A percentile compares a stretch with the other conserved stretches of the same genome.
These are phyloP conservation scores for Lasiosphaeria hispida DNA, from an alignment of 495 filamentous ascomycete species.

Conservation along the genomic window DNA sequence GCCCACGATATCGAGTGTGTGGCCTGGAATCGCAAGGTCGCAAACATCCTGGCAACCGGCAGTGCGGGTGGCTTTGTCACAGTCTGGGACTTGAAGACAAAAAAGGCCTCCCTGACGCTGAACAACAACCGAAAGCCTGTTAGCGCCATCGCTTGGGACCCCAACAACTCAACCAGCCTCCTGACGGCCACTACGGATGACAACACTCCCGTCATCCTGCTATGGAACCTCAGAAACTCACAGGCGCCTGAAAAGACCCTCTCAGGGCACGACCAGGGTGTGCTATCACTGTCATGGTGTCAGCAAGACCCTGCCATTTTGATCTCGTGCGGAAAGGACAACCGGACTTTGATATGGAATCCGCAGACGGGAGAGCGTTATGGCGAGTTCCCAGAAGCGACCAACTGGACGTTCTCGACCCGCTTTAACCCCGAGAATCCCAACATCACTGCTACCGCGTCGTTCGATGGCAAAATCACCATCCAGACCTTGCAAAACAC, in stretches of 20 bases:
- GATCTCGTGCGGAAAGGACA: constrained; percentile 95
- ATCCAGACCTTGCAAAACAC: constrained; percentile 93
- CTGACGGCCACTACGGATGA: constrained; percentile 91
- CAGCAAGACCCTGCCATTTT: constrained; percentile 85
- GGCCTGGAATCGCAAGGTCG: constrained; percentile 98
- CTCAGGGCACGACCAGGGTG: constrained; percentile 84
- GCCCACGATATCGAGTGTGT: constrained; percentile 95
- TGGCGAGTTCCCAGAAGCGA: constrained; percentile 94
- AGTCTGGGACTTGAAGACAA: constrained; percentile 96
- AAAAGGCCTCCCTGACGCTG: constrained; percentile 91
- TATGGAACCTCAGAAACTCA: constrained; percentile 96
- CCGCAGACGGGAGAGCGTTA: constrained; percentile 81
- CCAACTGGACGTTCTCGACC: constrained; percentile 98
- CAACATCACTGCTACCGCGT: constrained; percentile 85
- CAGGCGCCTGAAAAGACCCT: constrained; percentile 89
- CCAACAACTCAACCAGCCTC: constrained; percentile 87
- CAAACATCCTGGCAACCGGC: constrained; percentile 93
- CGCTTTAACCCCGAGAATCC: constrained; percentile 93
- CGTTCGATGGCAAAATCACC: constrained; percentile 92
- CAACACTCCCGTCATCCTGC: constrained; percentile 78
- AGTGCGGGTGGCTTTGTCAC: constrained; percentile 94
- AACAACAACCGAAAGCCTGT: constrained; percentile 95
- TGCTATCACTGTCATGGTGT: constrained; percentile 96
- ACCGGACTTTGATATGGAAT: constrained; percentile 94
- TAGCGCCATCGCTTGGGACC: constrained; percentile 96